These are phyloP conservation scores for Leptographium lundbergii DNA, from an alignment of 2,329 filamentous ascomycete genomes.

Conservation along the genomic window DNA sequence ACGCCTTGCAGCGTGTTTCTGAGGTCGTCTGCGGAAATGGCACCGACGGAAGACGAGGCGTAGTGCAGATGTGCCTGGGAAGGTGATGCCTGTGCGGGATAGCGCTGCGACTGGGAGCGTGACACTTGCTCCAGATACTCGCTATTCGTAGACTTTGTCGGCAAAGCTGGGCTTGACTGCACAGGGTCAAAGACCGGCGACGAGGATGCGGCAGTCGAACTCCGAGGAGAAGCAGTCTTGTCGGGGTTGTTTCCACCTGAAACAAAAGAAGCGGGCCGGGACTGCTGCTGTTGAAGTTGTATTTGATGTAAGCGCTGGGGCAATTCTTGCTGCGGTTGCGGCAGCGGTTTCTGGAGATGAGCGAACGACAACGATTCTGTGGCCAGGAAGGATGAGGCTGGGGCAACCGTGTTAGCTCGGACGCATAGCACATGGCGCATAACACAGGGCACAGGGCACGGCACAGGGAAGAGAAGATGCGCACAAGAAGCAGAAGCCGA, in stretches of 20 bases:
- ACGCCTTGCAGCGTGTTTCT: slow-evolving; percentile 16
- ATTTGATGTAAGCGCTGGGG: slow-evolving; percentile 18
- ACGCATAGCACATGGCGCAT: neutral
- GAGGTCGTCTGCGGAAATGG: slow-evolving; percentile 30
- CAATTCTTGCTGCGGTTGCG: slow-evolving; percentile 10
- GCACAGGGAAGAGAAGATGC: neutral
- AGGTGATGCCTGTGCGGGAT: slow-evolving; percentile 19
- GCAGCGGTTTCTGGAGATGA: slow-evolving; percentile 2
- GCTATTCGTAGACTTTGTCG: slow-evolving; percentile 14
- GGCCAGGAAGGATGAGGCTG: slow-evolving; percentile 9
- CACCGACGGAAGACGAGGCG: slow-evolving; percentile 17
- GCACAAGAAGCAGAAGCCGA: slow-evolving; percentile 1
- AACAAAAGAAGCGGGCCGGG: slow-evolving; percentile 16
- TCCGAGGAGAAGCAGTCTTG: slow-evolving; percentile 9
- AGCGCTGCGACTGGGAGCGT: slow-evolving; percentile 40
- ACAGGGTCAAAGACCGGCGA: slow-evolving; percentile 3
- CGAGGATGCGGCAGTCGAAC: neutral
- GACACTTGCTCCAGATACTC: slow-evolving; percentile 36
- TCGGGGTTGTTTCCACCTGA: slow-evolving; percentile 17
- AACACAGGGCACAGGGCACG: too few relatives aligned
- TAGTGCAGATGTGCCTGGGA: slow-evolving; percentile 21
- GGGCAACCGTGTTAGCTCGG: neutral
- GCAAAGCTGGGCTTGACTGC: slow-evolving; percentile 12
- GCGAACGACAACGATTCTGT: slow-evolving; percentile 6
- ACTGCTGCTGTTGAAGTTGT: slow-evolving; percentile 14